These are phyloP conservation scores for Sporodiniella umbellata DNA, from an alignment of 371 early-diverging fungal species.

Conservation along the genomic window DNA sequence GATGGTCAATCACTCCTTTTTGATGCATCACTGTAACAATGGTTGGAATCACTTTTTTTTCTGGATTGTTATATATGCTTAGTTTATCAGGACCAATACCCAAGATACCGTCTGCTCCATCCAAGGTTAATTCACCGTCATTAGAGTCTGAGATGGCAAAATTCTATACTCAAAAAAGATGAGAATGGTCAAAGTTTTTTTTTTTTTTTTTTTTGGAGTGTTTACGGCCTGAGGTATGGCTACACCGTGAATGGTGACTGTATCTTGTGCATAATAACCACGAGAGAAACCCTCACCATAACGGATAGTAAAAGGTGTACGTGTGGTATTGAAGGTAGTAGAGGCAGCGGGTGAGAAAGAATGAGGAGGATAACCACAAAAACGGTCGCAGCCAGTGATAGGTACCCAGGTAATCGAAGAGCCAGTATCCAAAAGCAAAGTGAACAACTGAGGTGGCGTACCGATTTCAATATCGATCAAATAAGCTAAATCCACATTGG, in stretches of 20 bases:
- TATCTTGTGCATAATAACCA: conserved; percentile 41
- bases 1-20: conserved; percentile 25
- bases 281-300: conserved; percentile 42
- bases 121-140: conserved; percentile 39
- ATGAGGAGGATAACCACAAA: conserved; percentile 37
- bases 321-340: conserved; percentile 12
- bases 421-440: conserved; percentile 43
- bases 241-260: conserved; percentile 22
- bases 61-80: conserved; percentile 32
- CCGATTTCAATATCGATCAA: conserved; percentile 38
- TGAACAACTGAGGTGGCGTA: conserved; percentile 42
- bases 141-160: conserved; percentile 41
- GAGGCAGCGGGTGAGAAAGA: conserved; percentile 19
- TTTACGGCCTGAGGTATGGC: conserved; percentile 28
- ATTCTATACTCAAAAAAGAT: conserved; percentile 9
- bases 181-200: too few species aligned
- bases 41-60: conserved; percentile 28
- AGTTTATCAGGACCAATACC: conserved; percentile 41
- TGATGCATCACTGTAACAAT: conserved; percentile 33
- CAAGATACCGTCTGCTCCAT: conserved; percentile 45
- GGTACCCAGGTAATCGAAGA: conserved; percentile 50
- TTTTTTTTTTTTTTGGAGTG: too few species aligned
- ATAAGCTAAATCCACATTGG: conserved; percentile 36
- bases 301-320: conserved; percentile 26
- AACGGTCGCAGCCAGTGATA: conserved; percentile 22